Evolutionary conservation across 257 asterid genomes (phyloP).

Genomic region (Primulina tabacum): DNA sequence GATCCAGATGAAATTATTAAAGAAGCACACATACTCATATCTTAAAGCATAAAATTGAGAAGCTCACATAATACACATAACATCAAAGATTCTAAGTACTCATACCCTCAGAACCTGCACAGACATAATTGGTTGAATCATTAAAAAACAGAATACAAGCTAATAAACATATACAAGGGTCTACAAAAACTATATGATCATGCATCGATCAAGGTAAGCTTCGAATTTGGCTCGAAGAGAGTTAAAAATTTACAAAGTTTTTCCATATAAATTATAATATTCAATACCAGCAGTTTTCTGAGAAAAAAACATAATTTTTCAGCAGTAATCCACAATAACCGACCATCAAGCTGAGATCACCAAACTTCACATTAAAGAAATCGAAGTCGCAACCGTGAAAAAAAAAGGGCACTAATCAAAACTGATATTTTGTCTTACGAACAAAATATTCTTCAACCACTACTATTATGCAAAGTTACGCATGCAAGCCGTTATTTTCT

Average conservation of each 20-base stretch:
- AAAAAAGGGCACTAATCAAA: conserved; percentile 43
- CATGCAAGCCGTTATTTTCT: conserved; percentile 33
- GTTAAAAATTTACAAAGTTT: conserved; percentile 6
- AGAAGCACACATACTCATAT: not conserved
- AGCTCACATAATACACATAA: not conserved
- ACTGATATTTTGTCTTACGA: conserved; percentile 32
- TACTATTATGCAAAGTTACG: conserved; percentile 26
- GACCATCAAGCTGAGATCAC: conserved; percentile 26
- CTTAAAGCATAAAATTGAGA: not conserved
- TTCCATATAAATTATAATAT: not conserved
- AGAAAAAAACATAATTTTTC: conserved; percentile 23
- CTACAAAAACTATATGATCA: conserved; percentile 1
- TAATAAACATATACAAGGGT: not conserved
- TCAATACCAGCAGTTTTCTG: conserved; percentile 17
- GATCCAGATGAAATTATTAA: not conserved
- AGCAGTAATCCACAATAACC: conserved; percentile 26
- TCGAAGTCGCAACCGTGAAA: conserved; percentile 20
- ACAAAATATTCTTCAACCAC: conserved; percentile 35
- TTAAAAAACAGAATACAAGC: not conserved
- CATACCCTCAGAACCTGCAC: not conserved
- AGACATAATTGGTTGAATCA: not conserved
- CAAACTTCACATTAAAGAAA: conserved; percentile 28
- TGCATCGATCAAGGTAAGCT: not conserved
- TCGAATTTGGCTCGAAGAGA: conserved; percentile 16
- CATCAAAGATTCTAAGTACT: not conserved